Conservation (phyloP, 805 yeast genomes). For the Metschnikowia orientalis region DNA sequence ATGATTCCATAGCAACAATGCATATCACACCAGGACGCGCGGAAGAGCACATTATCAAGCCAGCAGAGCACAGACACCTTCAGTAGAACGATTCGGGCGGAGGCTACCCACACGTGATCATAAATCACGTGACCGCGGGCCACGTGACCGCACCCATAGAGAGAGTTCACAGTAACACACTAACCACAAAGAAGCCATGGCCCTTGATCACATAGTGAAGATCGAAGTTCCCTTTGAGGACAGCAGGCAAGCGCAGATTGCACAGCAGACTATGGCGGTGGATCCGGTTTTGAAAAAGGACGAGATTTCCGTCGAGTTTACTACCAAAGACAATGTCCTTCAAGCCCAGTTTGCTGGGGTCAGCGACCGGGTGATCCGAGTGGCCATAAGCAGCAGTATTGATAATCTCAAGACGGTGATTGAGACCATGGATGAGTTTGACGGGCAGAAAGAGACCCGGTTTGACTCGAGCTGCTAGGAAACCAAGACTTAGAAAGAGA, state of each 20-base stretch:
- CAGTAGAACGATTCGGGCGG: no score
- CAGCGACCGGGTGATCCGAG: constrained; percentile 73
- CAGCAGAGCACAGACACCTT: no score
- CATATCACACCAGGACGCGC: no score
- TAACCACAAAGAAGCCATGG: no score
- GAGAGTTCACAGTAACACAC: no score
- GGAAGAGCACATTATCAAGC: no score
- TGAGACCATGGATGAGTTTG: constrained; percentile 76
- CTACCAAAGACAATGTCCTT: constrained; percentile 33
- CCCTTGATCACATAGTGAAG: constrained; percentile 20
- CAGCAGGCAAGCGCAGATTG: constrained; percentile 57
- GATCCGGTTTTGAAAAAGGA: constrained; percentile 77
- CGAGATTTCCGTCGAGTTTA: constrained; percentile 53
- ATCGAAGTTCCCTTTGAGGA: constrained; percentile 63
- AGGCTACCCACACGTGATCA: no score
- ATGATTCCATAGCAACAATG: no score
- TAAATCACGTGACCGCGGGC: no score
- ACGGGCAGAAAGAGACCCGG: constrained; percentile 28
- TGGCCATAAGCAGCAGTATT: constrained; percentile 75
- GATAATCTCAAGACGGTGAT: constrained; percentile 73
- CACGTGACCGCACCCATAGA: no score
- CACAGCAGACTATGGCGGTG: constrained; percentile 57
- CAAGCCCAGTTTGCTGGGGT: constrained; percentile 51
- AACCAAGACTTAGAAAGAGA: no score
- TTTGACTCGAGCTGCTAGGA: constrained; percentile 15